Conservation (phyloP, 2,329 filamentous ascomycete genomes). For the Penicillium sclerotigenum region DNA sequence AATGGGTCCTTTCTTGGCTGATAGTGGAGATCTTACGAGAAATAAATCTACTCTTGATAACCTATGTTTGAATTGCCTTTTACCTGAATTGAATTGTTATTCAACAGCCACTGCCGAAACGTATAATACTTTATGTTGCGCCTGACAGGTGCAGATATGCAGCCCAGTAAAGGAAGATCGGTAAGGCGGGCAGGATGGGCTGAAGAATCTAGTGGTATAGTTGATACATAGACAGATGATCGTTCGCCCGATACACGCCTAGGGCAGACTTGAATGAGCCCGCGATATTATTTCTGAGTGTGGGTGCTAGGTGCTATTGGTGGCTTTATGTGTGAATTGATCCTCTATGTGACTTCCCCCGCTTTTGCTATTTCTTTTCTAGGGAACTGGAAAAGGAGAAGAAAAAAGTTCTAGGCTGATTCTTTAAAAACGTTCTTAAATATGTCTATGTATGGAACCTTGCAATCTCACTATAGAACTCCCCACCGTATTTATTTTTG, state of each 20-base stretch:
- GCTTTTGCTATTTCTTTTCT: neutral
- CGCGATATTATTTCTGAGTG: neutral
- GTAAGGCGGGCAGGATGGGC: neutral
- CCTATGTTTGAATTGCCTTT: neutral
- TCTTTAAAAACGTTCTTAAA: neutral
- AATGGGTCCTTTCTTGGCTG: neutral
- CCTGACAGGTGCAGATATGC: neutral
- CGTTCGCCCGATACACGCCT: neutral
- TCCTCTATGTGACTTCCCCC: neutral
- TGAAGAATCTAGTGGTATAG: neutral
- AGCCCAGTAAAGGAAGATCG: no score
- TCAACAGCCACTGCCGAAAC: neutral
- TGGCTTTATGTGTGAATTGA: neutral
- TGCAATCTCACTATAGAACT: neutral
- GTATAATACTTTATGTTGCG: neutral
- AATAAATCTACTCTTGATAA: neutral
- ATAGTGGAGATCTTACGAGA: neutral
- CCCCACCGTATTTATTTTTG: neutral
- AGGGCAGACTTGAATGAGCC: neutral
- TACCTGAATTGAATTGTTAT: neutral
- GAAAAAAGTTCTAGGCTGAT: no score
- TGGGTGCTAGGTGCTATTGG: neutral
- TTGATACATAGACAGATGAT: neutral
- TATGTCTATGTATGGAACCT: no score
- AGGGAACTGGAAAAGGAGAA: neutral